Base-by-base conservation (phyloP, 106 monocot genomes). In the Narthecium ossifragum region DNA sequence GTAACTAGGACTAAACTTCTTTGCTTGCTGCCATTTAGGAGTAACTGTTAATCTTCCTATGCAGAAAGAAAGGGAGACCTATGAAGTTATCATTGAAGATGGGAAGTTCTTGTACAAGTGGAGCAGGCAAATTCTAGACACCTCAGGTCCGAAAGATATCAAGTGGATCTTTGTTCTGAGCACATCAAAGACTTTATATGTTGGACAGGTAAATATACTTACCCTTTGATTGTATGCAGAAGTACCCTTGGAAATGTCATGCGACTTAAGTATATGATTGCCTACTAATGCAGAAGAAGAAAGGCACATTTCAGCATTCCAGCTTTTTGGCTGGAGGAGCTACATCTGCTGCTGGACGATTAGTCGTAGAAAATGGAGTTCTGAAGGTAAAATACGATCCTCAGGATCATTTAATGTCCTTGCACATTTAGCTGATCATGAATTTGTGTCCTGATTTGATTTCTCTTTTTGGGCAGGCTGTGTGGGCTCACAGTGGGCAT, bases 261-360 rank as follows among this genome's bases (percentile, higher is more conserved):
- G 53, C 53, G 25, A 31, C 6, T 60, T 39, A 10, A 20, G 31
- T 46, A 15, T 10, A 5, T 43, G 38, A 40, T 27, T 47, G 3
- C 8, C 22, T 26, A 20, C 12, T 18, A 45, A 34, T 77, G 57
- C 84, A 93, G 93, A 93, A 93, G 61, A 71, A 61, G 57, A 93
- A 88, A 64, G 93, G 93, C 46, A 62, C 24, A 36, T 93, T 93
- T 72, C 93, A 93, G 75, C 93, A 93, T 53, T 93, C 93, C 17
- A 93, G 93, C 57, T 93, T 93, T 72, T 73, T 93, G 34, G 93
- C 93, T 3, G 93, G 93, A 27, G 93, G 85, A 53, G 93, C 93
- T 29, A 82, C 93, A 26, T 88, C 93, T 52, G 85, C 93, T 53
- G 88, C 93, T 12, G 93, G 93, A 46, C 82, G 88, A 74, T 53